Evolutionary conservation across 2,329 filamentous ascomycete species (phyloP), one percentile per base, ranked within the genome.

Genomic region (Allantophomopsis lycopodina): DNA sequence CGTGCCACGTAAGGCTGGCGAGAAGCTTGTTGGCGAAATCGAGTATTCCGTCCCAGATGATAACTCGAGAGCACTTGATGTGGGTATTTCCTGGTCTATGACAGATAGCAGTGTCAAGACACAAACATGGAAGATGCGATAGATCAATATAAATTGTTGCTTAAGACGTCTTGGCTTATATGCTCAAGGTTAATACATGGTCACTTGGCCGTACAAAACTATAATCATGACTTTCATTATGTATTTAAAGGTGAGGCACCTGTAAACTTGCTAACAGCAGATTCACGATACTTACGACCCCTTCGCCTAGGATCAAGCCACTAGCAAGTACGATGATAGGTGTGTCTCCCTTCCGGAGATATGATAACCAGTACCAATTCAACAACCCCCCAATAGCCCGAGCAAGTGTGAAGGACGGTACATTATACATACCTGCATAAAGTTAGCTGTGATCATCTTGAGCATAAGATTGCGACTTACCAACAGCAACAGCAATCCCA

Each of bases 401-500:
- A 1, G 91, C 88, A 31, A 98, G 65, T 0, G 91, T 98, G 55
- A 98, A 98, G 0, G 86, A 94, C 0, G 91, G 91, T 1, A 89
- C 86, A 52, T 96, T 98, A 62, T 96, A 98, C 77, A 98, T 98
- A 37, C 91, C 82, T 80, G 49, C 14, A 35, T 23, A 21, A 2
- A 12, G 20, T 36, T 14, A 36, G 35, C 35, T 7, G 15, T 18
- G 8, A 23, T 36, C 18, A 16, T n/a, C n/a, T 2, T 18, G 7
- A 10, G 13, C 18, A 36, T 4, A 36, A 14, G 7, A 18, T 28
- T 39, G 15, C 38, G 15, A 64, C 71, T 58, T 60, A 81, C 80
- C 88, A 51, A 95, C 86, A 32, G 91, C 91, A 15, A 98, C 89
- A 2, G 91, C 89, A 52, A 98, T 95, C 0, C 91, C 91, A 6